These are phyloP conservation scores for Phalaenopsis equestris DNA, from an alignment of 106 monocot species.

Conservation along the genomic window DNA sequence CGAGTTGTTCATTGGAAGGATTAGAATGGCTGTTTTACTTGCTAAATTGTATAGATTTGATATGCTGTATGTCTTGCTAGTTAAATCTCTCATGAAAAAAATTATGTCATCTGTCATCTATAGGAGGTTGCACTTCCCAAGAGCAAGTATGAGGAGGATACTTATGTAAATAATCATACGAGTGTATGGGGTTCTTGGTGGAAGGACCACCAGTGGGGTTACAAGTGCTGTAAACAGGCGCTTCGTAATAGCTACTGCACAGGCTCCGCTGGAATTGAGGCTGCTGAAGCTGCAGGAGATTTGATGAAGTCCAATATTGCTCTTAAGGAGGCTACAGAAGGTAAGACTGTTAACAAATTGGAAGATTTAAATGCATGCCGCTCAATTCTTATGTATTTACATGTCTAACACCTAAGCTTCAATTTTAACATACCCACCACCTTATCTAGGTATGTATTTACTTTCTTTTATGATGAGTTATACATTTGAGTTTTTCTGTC, in stretches of 20 bases:
- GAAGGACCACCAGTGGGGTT: slow-evolving; percentile 97
- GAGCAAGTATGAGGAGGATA: slow-evolving; percentile 94
- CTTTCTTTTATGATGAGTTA: background rate
- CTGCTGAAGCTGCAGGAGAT: slow-evolving; percentile 81
- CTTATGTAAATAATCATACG: slow-evolving; percentile 82
- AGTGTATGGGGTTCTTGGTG: slow-evolving; percentile 98
- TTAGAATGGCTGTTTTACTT: background rate
- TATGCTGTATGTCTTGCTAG: background rate
- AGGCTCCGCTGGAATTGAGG: slow-evolving; percentile 92
- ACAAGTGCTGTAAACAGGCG: slow-evolving; percentile 77
- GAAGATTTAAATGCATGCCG: too few relatives aligned
- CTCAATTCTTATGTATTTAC: too few relatives aligned
- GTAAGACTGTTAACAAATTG: slow-evolving; percentile 12
- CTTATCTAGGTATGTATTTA: background rate
- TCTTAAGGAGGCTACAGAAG: slow-evolving; percentile 76
- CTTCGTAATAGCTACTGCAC: slow-evolving; percentile 86
- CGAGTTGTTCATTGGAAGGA: background rate
- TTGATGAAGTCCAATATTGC: slow-evolving; percentile 82
- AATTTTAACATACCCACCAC: too few relatives aligned
- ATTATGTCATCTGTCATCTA: background rate
- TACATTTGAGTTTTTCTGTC: background rate
- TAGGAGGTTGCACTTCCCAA: slow-evolving; percentile 73
- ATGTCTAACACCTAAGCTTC: too few relatives aligned
- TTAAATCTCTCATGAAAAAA: background rate
- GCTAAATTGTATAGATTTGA: background rate